Evolutionary conservation across 371 early-diverging fungal genomes (phyloP).

Genomic region (Mortierella sp.): DNA sequence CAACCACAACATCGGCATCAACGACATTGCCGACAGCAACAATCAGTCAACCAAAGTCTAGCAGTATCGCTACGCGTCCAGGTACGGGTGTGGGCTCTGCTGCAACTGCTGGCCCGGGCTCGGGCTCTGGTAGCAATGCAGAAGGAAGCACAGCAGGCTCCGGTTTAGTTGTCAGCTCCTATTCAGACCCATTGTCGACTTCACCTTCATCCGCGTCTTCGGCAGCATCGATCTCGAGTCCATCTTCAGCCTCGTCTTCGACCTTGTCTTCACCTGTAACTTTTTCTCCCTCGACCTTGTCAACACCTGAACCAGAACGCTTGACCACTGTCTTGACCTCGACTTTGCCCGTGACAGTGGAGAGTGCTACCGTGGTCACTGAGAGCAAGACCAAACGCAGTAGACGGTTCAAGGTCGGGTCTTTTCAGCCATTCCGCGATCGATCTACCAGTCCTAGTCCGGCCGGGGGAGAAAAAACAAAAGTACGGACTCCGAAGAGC

Average conservation of each 20-base stretch:
- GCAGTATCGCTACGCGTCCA: too few relatives aligned
- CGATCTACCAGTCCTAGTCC: constrained; percentile 19
- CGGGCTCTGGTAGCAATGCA: not conserved
- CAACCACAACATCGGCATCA: too few relatives aligned
- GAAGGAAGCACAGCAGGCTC: too few relatives aligned
- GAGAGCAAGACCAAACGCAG: constrained; percentile 21
- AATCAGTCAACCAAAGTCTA: too few relatives aligned
- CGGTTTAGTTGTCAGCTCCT: not conserved
- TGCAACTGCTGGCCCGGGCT: not conserved
- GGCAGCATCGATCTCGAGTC: not conserved
- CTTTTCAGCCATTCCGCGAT: constrained; percentile 31
- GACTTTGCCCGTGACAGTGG: too few relatives aligned
- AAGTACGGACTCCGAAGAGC: too few relatives aligned
- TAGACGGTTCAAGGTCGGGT: constrained; percentile 39
- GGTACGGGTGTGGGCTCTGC: not conserved
- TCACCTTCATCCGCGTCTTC: constrained; percentile 9
- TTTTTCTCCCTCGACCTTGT: too few relatives aligned
- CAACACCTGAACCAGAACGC: not conserved
- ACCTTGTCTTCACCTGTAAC: too few relatives aligned
- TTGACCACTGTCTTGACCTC: not conserved
- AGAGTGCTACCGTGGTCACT: not conserved
- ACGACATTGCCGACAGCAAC: too few relatives aligned
- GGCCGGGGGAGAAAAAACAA: too few relatives aligned
- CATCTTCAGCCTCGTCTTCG: constrained; percentile 4
- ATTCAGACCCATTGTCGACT: not conserved